Percentiles rank a stretch among this genome's conserved stretches.
phyloP scores from a whole-genome alignment of 2,329 filamentous ascomycete species.

The Paraconiothyrium brasiliense region DNA sequence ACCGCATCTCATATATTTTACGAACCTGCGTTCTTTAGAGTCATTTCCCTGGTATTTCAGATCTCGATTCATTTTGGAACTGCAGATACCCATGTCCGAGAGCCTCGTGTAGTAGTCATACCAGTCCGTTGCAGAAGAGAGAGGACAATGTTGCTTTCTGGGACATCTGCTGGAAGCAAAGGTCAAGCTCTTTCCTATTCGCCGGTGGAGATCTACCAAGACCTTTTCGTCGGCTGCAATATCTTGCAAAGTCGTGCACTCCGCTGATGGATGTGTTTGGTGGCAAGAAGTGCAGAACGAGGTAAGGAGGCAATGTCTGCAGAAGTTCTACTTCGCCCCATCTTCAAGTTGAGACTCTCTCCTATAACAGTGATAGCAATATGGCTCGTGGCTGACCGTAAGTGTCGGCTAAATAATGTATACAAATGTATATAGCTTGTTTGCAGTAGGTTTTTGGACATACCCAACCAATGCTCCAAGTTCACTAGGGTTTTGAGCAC shows the following conservation, averaged over 20 bases:
- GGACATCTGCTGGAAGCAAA: conserved; percentile 9
- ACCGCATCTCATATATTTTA: conserved; percentile 14
- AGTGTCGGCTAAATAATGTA: neutral
- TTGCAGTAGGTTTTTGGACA: neutral
- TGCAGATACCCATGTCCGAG: conserved; percentile 12
- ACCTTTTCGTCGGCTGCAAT: conserved; percentile 15
- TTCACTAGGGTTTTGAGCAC: neutral
- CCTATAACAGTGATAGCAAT: conserved; percentile 15
- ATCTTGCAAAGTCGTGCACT: conserved; percentile 17
- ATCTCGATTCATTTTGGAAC: conserved; percentile 14
- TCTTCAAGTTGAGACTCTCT: conserved; percentile 17
- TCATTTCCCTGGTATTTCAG: conserved; percentile 15
- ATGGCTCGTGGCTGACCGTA: neutral
- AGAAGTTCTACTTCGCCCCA: conserved; percentile 10
- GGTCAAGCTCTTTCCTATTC: conserved; percentile 11
- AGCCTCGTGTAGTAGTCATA: conserved; percentile 16
- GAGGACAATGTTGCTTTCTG: conserved; percentile 15
- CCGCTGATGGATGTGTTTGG: conserved; percentile 17
- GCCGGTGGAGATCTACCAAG: conserved; percentile 12
- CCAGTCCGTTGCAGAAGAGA: conserved; percentile 17
- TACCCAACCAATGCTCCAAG: neutral
- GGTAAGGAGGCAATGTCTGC: conserved; percentile 14
- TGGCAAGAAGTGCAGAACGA: conserved; percentile 16
- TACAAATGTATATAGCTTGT: neutral
- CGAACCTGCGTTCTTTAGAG: conserved; percentile 12